Evolutionary conservation across 768 basidiomycete genomes (phyloP), one percentile per base, ranked within the genome.

Genomic region (Tephrocybe sp.): DNA sequence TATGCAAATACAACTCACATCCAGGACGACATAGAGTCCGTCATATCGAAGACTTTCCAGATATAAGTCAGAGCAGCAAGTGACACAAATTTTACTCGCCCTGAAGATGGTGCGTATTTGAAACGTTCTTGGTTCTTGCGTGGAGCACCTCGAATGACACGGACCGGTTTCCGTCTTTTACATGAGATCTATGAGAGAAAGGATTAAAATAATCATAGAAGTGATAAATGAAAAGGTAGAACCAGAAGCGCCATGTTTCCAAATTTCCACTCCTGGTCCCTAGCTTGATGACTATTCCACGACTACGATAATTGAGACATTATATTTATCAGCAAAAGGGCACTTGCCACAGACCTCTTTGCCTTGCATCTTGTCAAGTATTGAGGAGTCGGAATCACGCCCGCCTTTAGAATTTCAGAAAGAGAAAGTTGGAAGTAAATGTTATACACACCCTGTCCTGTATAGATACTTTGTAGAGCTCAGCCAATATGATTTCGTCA

Each of bases 241-340:
- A 60, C 60, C 56, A 54, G 49, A 24, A 61, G 39, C 12, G 60
- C 58, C 30, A 28, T 50, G 22, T 63, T 63, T n/a, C 60, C 64
- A 4, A 38, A 3, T 5, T 28, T 52, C 57, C 56, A 60, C 42
- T 60, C 59, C 45, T 60, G 62, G 30, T 65, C 58, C 54, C 64
- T 66, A 38, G 61, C 57, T 40, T 72, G 74, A 5, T 64, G 63
- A 25, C 71, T 71, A 5, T 11, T 60, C 60, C 72, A 74, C 19
- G 24, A 26, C 47, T 49, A 16, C 41, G 27, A 35, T 46, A 21
- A 18, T 16, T 13, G 13, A 31, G 30, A 30, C 15, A 15, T 16
- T 32, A 18, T 8, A 9, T n/a, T 13, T 19, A 5, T 27, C 9
- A 36, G 9, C 16, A 25, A 5, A n/a, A 6, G 24, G 7, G 5